Conservation (phyloP, 2,329 filamentous ascomycete genomes). For the Xylariaceae sp. region DNA sequence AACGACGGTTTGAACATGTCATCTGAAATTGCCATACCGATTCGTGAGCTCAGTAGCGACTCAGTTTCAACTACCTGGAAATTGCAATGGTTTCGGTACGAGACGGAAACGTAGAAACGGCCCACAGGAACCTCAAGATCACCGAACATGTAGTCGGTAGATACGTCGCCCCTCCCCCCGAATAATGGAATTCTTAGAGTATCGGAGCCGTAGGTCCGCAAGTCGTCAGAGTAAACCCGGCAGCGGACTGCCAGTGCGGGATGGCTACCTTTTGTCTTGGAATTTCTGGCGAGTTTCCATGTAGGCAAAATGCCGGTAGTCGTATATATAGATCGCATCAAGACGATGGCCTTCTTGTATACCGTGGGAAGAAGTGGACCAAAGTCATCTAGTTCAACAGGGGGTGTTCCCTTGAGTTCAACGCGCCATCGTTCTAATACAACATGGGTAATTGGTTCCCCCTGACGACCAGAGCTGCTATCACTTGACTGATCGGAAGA, state of each 20-base stretch:
- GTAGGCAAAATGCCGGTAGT: slow-evolving; percentile 81
- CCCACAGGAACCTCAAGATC: slow-evolving; percentile 86
- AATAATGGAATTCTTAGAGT: slow-evolving; percentile 71
- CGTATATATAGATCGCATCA: slow-evolving; percentile 87
- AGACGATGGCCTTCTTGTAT: slow-evolving; percentile 96
- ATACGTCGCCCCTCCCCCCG: slow-evolving; percentile 63
- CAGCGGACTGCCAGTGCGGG: slow-evolving; percentile 74
- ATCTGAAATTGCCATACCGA: slow-evolving; percentile 83
- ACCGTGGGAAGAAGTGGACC: slow-evolving; percentile 74
- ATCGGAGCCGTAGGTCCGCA: slow-evolving; percentile 62
- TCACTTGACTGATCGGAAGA: slow-evolving; percentile 59
- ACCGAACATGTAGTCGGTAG: slow-evolving; percentile 78
- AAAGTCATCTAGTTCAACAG: slow-evolving; percentile 58
- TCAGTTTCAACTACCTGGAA: slow-evolving; percentile 93
- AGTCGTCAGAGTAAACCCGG: slow-evolving; percentile 69
- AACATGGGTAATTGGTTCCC: slow-evolving; percentile 67
- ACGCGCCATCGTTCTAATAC: slow-evolving; percentile 91
- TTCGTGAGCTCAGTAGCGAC: slow-evolving; percentile 85
- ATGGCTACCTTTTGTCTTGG: slow-evolving; percentile 70
- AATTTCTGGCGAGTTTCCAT: slow-evolving; percentile 79
- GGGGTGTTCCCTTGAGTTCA: slow-evolving; percentile 68
- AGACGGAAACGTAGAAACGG: slow-evolving; percentile 77
- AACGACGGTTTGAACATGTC: slow-evolving; percentile 82
- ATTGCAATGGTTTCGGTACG: slow-evolving; percentile 85
- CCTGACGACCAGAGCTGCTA: slow-evolving; percentile 44